Evolutionary conservation across 371 early-diverging fungal genomes (phyloP).

Genomic region (Haplosporangium sp.): DNA sequence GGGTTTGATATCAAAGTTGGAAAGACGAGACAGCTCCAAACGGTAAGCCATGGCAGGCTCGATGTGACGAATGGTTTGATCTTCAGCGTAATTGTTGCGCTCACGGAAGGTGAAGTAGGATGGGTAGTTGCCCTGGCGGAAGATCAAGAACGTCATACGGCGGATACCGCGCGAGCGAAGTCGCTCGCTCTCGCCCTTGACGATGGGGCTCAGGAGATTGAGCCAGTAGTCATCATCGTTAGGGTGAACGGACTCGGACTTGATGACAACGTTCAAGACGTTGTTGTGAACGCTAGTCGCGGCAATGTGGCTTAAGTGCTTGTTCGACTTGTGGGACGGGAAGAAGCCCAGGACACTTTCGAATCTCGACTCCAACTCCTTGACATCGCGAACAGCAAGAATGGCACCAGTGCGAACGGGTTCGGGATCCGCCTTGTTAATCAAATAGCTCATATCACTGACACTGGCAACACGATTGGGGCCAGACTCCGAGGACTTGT

Average conservation of each 20-base stretch:
- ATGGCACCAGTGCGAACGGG: constrained; percentile 79
- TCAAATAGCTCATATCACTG: constrained; percentile 77
- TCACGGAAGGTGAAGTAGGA: constrained; percentile 98
- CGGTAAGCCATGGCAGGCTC: constrained; percentile 98
- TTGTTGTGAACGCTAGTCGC: constrained; percentile 44
- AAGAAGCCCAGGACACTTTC: constrained; percentile 68
- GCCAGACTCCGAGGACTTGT: constrained; percentile 61
- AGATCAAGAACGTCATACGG: constrained; percentile 91
- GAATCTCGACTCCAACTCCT: constrained; percentile 64
- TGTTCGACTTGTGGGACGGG: constrained; percentile 46
- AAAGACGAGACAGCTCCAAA: constrained; percentile 91
- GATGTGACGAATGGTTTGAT: constrained; percentile 95
- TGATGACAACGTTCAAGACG: constrained; percentile 79
- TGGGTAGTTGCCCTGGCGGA: constrained; percentile 85
- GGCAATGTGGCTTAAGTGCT: constrained; percentile 33
- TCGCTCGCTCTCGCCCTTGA: constrained; percentile 62
- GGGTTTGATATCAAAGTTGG: constrained; percentile 96
- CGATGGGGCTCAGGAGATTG: constrained; percentile 67
- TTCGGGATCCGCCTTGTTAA: constrained; percentile 72
- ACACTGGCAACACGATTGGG: constrained; percentile 80
- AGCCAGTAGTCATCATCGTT: constrained; percentile 74
- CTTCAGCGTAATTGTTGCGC: constrained; percentile 85
- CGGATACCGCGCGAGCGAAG: constrained; percentile 86
- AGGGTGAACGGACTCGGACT: constrained; percentile 79
- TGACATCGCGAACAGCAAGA: constrained; percentile 67